These are phyloP conservation scores for Cornus kousa DNA, from an alignment of 148 eudicot species.

Conservation along the genomic window DNA sequence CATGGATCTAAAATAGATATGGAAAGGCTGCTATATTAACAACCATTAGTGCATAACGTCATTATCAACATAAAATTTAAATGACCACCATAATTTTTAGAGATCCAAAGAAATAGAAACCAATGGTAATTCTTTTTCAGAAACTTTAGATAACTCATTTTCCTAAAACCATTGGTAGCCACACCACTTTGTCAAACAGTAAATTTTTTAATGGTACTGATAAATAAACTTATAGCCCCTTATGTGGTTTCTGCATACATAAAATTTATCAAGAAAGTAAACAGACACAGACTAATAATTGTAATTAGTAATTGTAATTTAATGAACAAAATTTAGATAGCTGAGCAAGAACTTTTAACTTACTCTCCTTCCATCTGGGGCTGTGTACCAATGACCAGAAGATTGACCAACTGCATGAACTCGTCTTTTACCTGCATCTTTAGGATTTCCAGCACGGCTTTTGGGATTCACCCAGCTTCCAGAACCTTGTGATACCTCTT, in stretches of 20 bases:
- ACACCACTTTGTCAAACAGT: not conserved
- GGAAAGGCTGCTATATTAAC: not conserved
- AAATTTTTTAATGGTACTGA: not conserved
- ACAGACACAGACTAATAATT: not conserved
- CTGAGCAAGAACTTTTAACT: constrained; percentile 17
- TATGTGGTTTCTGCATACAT: too few species aligned
- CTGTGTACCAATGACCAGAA: constrained; percentile 76
- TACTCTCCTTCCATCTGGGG: constrained; percentile 71
- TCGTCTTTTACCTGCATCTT: constrained; percentile 85
- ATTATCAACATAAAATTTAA: not conserved
- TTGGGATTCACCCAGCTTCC: constrained; percentile 74
- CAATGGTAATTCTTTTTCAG: not conserved
- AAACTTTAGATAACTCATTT: not conserved
- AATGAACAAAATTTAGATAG: not conserved
- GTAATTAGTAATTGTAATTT: not conserved
- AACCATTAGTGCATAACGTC: not conserved
- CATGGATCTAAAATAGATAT: not conserved
- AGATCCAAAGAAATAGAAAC: not conserved
- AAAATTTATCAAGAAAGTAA: not conserved
- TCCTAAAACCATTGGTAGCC: not conserved
- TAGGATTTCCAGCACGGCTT: constrained; percentile 36
- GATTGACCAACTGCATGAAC: constrained; percentile 72
- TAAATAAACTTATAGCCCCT: not conserved
- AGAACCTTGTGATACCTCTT: constrained; percentile 33
- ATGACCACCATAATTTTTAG: not conserved